Percentiles rank a stretch among this genome's conserved stretches.
phyloP scores from a whole-genome alignment of 2,329 filamentous ascomycete species.

The Nothopassalora personata region DNA sequence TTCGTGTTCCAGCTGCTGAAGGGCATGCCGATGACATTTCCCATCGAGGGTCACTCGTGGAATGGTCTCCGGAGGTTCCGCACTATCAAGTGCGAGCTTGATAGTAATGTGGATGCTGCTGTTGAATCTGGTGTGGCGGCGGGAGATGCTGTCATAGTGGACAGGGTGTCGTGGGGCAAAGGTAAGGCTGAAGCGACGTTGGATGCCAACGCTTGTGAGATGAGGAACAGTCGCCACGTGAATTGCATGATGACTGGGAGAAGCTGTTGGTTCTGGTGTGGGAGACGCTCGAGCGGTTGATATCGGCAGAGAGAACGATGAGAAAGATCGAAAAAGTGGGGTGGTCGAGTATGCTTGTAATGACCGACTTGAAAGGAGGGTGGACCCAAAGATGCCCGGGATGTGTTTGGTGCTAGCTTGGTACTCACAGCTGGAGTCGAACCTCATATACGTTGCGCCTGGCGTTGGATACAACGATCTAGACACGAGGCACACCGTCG shows the following conservation, averaged over 20 bases:
- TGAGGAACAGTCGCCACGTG: not conserved
- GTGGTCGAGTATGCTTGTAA: no score
- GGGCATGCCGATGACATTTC: not conserved
- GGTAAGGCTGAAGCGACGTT: not conserved
- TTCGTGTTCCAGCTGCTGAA: not conserved
- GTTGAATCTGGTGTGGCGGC: not conserved
- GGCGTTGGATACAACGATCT: not conserved
- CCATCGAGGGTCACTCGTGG: not conserved
- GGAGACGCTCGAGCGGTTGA: not conserved
- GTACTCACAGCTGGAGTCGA: not conserved
- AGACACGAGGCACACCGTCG: not conserved
- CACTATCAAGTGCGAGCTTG: not conserved
- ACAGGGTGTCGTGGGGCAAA: not conserved
- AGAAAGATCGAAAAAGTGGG: no score
- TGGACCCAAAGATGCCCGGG: not conserved
- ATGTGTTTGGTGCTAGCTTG: not conserved
- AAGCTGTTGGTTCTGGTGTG: not conserved
- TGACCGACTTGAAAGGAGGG: no score
- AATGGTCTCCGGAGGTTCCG: not conserved
- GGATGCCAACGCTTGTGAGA: not conserved
- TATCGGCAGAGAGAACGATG: no score
- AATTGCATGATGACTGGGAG: not conserved
- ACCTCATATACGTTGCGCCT: not conserved
- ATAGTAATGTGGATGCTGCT: not conserved
- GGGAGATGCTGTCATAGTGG: no score